Conservation (phyloP, 176 grass and related monocot species). For the Aegilops speltoides region DNA sequence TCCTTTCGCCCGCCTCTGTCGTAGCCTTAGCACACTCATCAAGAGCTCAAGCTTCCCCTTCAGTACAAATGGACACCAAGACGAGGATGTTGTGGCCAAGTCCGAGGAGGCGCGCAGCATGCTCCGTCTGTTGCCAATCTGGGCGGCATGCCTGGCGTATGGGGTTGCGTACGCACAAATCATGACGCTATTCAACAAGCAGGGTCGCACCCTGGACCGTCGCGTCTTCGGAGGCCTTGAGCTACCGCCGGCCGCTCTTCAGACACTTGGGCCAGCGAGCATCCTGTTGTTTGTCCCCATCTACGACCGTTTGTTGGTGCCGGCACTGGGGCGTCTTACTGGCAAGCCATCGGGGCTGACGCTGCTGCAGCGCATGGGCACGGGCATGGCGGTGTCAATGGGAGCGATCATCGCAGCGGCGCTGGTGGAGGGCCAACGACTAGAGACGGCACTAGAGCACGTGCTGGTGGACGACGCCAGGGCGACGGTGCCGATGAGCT, state of each 20-base stretch:
- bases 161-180: neutral
- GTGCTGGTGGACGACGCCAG: neutral
- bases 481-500: slow-evolving; percentile 1
- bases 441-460: neutral
- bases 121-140: neutral
- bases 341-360: slow-evolving; percentile 24
- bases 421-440: slow-evolving; percentile 23
- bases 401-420: neutral
- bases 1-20: neutral
- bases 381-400: slow-evolving; percentile 29
- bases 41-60: neutral
- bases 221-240: neutral
- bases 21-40: neutral
- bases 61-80: neutral
- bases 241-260: slow-evolving; percentile 19
- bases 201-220: neutral
- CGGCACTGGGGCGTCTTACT: neutral
- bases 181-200: neutral
- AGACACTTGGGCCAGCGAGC: slow-evolving; percentile 7
- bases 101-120: neutral
- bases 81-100: neutral
- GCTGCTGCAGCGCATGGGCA: slow-evolving; percentile 29
- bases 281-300: slow-evolving; percentile 40
- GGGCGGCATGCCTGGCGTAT: neutral
- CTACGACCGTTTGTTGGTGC: slow-evolving; percentile 38